Evolutionary conservation across 1,139 yeast genomes (phyloP).

Genomic region (Hemisphaericaspora xylanilytica): DNA sequence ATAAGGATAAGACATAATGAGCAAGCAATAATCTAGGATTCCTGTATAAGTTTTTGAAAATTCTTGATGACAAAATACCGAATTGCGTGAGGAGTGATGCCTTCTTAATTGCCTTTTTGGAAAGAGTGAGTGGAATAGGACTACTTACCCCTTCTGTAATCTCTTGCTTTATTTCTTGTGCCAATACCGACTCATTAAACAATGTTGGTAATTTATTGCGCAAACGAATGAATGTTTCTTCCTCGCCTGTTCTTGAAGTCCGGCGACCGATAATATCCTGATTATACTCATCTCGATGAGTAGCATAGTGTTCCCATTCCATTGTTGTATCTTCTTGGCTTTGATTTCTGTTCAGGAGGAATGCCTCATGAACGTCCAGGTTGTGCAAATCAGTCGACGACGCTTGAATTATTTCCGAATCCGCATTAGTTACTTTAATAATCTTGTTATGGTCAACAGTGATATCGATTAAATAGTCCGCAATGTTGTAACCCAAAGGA

Average conservation of each 20-base stretch:
- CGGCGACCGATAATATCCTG: conserved; percentile 16
- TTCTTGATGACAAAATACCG: conserved; percentile 70
- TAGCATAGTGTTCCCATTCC: conserved; percentile 89
- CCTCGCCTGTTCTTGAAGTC: conserved; percentile 23
- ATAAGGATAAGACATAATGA: conserved; percentile 73
- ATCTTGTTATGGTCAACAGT: conserved; percentile 61
- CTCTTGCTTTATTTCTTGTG: conserved; percentile 47
- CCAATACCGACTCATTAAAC: conserved; percentile 50
- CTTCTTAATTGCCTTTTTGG: conserved; percentile 35
- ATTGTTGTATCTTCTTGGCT: conserved; percentile 59
- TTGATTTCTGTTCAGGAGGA: conserved; percentile 25
- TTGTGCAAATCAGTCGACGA: conserved; percentile 22
- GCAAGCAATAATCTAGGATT: conserved; percentile 83
- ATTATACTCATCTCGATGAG: conserved; percentile 71
- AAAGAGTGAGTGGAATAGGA: conserved; percentile 35
- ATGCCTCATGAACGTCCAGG: conserved; percentile 39
- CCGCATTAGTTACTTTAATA: conserved; percentile 24
- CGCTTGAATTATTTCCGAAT: conserved; percentile 16
- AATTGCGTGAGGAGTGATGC: conserved; percentile 67
- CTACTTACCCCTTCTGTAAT: conserved; percentile 39
- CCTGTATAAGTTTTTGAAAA: conserved; percentile 88
- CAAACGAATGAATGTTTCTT: conserved; percentile 29
- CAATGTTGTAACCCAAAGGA: conserved; percentile 88
- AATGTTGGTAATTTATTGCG: conserved; percentile 39
- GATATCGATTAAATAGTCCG: conserved; percentile 88